These are phyloP conservation scores for Corymbia calophylla DNA, from an alignment of 441 rosid genomes.

Conservation along the genomic window DNA sequence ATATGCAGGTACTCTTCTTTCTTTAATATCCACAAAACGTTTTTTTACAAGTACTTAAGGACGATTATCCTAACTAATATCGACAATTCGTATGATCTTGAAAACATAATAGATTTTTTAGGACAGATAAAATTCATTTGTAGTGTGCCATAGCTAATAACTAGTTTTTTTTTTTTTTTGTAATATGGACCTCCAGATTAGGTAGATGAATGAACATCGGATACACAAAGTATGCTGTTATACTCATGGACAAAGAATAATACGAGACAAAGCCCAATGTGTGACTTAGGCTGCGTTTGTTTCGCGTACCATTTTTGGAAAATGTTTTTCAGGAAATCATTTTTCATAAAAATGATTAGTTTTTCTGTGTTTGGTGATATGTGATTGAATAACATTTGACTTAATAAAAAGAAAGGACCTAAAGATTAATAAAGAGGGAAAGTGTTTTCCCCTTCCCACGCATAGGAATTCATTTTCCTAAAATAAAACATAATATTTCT, in stretches of 20 bases:
- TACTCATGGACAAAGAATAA: background rate
- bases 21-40: background rate
- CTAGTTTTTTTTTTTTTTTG: background rate
- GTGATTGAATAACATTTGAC: too few species aligned
- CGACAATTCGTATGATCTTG: fast-evolving
- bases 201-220: background rate
- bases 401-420: too few species aligned
- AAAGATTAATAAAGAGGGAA: too few species aligned
- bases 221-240: background rate
- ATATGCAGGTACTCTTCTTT: background rate
- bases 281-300: too few species aligned
- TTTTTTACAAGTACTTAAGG: background rate
- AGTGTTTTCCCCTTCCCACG: too few species aligned
- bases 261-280: background rate
- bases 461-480: too few species aligned
- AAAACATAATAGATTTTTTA: background rate
- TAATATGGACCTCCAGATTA: background rate
- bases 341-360: too few species aligned
- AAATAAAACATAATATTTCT: too few species aligned
- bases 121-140: background rate
- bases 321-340: too few species aligned
- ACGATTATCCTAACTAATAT: background rate
- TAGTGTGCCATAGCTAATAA: background rate
- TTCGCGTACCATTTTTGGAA: too few species aligned
- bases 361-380: too few species aligned